Conservation (phyloP, 73 alveolate genomes). For the Tetrahymena elliotti region DNA sequence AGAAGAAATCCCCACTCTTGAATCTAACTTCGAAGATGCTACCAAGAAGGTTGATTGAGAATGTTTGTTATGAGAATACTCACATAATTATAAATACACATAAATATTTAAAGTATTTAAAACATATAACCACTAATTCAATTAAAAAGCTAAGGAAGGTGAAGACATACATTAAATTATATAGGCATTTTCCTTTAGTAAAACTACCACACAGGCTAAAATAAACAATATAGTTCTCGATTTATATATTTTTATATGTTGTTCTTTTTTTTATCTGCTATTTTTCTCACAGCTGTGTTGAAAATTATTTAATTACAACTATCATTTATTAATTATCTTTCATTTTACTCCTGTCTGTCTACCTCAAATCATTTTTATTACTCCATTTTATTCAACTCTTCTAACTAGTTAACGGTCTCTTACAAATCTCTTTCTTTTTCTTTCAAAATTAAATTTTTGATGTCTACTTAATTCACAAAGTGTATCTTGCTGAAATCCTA, state of each 20-base stretch:
- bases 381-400: neutral
- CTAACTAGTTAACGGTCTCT: neutral
- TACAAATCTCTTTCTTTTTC: neutral
- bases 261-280: neutral
- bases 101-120: neutral
- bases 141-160: neutral
- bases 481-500: neutral
- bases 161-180: neutral
- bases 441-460: too few relatives aligned
- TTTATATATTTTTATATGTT: neutral
- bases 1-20: slow-evolving; percentile 1
- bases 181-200: neutral
- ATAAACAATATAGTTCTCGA: neutral
- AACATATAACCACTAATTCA: neutral
- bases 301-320: neutral
- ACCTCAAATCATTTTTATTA: neutral
- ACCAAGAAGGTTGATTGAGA: slow-evolving; percentile 1
- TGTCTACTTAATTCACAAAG: neutral
- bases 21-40: neutral
- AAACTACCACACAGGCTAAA: neutral
- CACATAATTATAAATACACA: neutral
- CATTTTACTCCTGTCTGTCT: neutral
- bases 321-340: neutral
- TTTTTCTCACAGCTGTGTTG: neutral
- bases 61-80: neutral